These are phyloP conservation scores for Periconia sp. DNA, from an alignment of 2,329 filamentous ascomycete genomes.

Conservation along the genomic window DNA sequence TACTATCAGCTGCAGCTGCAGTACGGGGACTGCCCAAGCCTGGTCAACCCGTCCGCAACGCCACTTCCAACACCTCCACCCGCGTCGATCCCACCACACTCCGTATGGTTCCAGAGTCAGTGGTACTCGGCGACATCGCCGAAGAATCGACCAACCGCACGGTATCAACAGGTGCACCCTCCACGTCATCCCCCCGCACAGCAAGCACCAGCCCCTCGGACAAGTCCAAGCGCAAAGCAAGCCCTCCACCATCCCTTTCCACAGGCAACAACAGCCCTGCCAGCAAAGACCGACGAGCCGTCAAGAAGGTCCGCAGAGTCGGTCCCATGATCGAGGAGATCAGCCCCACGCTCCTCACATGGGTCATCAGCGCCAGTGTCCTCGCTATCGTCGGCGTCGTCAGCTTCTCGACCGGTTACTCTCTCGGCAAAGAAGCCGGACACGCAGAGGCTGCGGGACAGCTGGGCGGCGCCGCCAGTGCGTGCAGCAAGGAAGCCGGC, in stretches of 20 bases:
- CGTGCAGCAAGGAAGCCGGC: slow-evolving; percentile 37
- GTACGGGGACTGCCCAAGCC: slow-evolving; percentile 77
- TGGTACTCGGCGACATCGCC: slow-evolving; percentile 52
- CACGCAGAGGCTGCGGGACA: slow-evolving; percentile 50
- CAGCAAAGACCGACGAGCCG: slow-evolving; percentile 46
- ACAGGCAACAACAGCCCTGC: slow-evolving; percentile 37
- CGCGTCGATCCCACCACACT: slow-evolving; percentile 56
- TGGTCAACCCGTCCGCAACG: slow-evolving; percentile 33
- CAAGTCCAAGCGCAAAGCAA: slow-evolving; percentile 51
- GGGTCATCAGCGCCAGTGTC: slow-evolving; percentile 66
- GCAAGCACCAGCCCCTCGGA: slow-evolving; percentile 35
- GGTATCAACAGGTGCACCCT: slow-evolving; percentile 23
- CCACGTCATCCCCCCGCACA: slow-evolving; percentile 26
- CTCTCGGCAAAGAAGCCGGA: slow-evolving; percentile 61
- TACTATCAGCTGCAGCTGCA: slow-evolving; percentile 92
- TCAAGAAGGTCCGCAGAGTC: slow-evolving; percentile 47
- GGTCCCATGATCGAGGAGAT: slow-evolving; percentile 44
- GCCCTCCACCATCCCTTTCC: slow-evolving; percentile 24
- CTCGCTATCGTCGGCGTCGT: slow-evolving; percentile 65
- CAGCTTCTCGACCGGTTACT: slow-evolving; percentile 66
- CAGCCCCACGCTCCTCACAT: slow-evolving; percentile 64
- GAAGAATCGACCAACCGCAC: slow-evolving; percentile 21
- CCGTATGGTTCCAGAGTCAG: slow-evolving; percentile 62
- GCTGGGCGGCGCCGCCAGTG: slow-evolving; percentile 25
- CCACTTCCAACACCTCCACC: slow-evolving; percentile 38